These are phyloP conservation scores for Pythium graminicola DNA, from an alignment of 352 stramenopile species.

Conservation along the genomic window DNA sequence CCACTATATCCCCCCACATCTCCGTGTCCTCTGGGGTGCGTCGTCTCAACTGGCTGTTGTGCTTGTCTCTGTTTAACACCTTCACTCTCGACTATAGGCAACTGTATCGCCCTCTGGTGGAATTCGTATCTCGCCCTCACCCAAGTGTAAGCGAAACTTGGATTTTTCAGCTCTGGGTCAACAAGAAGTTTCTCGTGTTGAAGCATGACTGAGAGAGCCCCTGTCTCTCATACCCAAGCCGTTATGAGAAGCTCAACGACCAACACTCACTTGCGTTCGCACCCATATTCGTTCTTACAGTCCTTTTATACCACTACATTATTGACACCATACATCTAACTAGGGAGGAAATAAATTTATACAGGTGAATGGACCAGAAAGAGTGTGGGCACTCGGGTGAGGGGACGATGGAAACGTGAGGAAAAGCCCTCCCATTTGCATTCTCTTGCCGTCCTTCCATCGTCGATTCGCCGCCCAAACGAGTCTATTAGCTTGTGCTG, in stretches of 20 bases:
- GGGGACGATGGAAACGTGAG: slow-evolving; percentile 15
- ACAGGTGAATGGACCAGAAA: not conserved
- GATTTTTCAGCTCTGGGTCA: not conserved
- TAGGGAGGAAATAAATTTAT: not conserved
- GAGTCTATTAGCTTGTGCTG: no score
- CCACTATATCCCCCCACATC: slow-evolving; percentile 14
- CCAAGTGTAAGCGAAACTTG: slow-evolving; percentile 44
- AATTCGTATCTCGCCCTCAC: slow-evolving; percentile 73
- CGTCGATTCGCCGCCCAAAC: not conserved
- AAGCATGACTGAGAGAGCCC: not conserved
- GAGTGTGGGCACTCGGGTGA: slow-evolving; percentile 11
- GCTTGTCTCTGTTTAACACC: not conserved
- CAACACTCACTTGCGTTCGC: slow-evolving; percentile 16
- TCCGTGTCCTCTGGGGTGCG: slow-evolving; percentile 55
- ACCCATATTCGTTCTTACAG: slow-evolving; percentile 11
- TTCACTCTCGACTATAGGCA: no score
- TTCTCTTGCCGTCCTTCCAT: not conserved
- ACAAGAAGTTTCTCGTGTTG: slow-evolving; percentile 19
- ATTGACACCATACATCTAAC: no score
- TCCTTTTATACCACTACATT: not conserved
- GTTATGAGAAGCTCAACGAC: not conserved
- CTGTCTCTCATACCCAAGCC: slow-evolving; percentile 6
- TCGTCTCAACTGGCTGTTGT: not conserved
- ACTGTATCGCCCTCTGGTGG: slow-evolving; percentile 68
- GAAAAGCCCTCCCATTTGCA: not conserved